These are phyloP conservation scores for Plasmodium sp. DNA, from an alignment of 169 alveolate genomes.

Conservation along the genomic window DNA sequence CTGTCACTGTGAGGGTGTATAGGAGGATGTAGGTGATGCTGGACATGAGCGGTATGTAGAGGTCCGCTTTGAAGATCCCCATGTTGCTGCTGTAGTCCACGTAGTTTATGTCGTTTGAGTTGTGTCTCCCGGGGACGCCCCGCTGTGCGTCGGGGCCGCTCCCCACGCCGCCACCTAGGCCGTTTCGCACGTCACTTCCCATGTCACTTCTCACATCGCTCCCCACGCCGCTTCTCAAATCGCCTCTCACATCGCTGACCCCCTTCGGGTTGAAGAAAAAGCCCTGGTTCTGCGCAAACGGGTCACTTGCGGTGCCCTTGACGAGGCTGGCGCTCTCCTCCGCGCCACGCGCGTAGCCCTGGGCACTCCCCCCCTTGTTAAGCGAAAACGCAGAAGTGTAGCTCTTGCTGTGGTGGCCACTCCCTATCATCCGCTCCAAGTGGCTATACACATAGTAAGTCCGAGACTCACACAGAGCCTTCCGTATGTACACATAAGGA, in stretches of 20 bases:
- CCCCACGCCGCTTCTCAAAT: background rate
- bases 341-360: background rate
- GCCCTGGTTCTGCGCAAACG: background rate
- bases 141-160: background rate
- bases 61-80: slow-evolving; percentile 63
- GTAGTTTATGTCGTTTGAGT: slow-evolving; percentile 53
- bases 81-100: slow-evolving; percentile 35
- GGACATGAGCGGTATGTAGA: slow-evolving; percentile 55
- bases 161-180: background rate
- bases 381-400: slow-evolving; percentile 18
- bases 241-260: background rate
- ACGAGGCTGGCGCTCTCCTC: background rate
- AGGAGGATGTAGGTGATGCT: slow-evolving; percentile 33
- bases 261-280: background rate
- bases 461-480: slow-evolving; percentile 60
- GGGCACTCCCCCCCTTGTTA: background rate
- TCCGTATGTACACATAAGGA: slow-evolving; percentile 67
- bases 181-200: background rate
- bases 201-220: background rate
- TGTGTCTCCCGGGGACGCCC: background rate
- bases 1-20: slow-evolving; percentile 25
- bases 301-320: background rate
- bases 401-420: background rate
- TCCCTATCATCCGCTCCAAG: slow-evolving; percentile 39
- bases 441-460: slow-evolving; percentile 69